Conservation (phyloP, 179 eudicot genomes). For the Camellia oleifera region DNA sequence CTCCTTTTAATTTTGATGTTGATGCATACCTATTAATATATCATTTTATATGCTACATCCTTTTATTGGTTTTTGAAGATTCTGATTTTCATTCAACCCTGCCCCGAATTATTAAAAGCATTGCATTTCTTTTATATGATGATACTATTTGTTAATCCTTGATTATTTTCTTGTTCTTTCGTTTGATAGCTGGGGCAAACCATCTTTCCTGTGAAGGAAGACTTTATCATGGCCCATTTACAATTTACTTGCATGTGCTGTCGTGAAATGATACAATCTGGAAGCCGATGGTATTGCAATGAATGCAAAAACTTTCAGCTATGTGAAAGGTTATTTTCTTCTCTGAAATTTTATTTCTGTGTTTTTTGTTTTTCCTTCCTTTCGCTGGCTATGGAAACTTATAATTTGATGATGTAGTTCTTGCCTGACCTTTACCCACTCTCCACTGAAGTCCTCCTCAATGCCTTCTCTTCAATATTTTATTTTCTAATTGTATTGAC, state of each 20-base stretch:
- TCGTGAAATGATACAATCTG: conserved; percentile 63
- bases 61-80: background rate
- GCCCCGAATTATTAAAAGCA: background rate
- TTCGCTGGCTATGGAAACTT: background rate
- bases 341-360: background rate
- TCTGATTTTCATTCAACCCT: background rate
- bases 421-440: too few relatives aligned
- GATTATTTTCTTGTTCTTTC: conserved; percentile 11
- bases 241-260: conserved; percentile 65
- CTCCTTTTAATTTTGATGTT: too few relatives aligned
- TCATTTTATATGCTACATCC: background rate
- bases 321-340: conserved; percentile 57
- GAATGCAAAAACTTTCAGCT: conserved; percentile 68
- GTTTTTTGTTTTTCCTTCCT: background rate
- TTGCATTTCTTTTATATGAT: conserved; percentile 3
- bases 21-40: background rate
- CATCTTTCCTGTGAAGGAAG: conserved; percentile 57
- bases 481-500: too few relatives aligned
- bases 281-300: conserved; percentile 65
- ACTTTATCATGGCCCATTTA: conserved; percentile 64
- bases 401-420: background rate
- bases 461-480: too few relatives aligned
- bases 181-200: conserved; percentile 53
- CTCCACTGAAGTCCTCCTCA: too few relatives aligned
- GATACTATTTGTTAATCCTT: background rate